Conservation (phyloP, 2,329 filamentous ascomycete species). For the Dryadomyces quercus-mongolicae region DNA sequence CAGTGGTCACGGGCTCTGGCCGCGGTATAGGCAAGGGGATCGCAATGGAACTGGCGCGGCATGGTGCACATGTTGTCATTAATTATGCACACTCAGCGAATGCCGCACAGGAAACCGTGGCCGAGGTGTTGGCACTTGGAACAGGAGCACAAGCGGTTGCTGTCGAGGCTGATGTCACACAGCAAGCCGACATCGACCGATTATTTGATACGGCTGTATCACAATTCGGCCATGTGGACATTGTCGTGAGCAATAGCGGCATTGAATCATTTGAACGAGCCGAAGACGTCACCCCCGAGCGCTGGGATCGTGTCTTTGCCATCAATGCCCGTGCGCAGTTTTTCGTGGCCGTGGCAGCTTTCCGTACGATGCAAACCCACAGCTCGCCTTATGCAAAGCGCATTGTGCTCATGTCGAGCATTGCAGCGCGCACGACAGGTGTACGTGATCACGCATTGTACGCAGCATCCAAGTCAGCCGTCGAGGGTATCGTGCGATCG, state of each 20-base stretch:
- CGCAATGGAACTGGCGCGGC: conserved; percentile 27
- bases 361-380: conserved; percentile 26
- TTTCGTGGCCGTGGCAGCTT: conserved; percentile 49
- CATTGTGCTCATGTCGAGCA: conserved; percentile 49
- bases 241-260: conserved; percentile 47
- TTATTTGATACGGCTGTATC: conserved; percentile 36
- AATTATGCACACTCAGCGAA: conserved; percentile 14
- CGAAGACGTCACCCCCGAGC: conserved; percentile 41
- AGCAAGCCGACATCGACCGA: conserved; percentile 14
- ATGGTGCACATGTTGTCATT: conserved; percentile 19
- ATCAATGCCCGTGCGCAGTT: conserved; percentile 48
- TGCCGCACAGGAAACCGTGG: conserved; percentile 4
- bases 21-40: conserved; percentile 50
- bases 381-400: conserved; percentile 21
- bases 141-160: conserved; percentile 8
- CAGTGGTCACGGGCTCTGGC: conserved; percentile 18
- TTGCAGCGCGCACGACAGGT: background rate
- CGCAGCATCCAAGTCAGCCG: conserved; percentile 71
- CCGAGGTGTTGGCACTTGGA: conserved; percentile 4
- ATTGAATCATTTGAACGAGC: conserved; percentile 46
- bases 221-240: conserved; percentile 47
- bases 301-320: conserved; percentile 48
- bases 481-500: conserved; percentile 72
- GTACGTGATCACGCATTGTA: conserved; percentile 32
- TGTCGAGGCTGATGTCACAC: conserved; percentile 19